Base-by-base conservation (phyloP, 257 asterid species). In the Lavandula angustifolia region DNA sequence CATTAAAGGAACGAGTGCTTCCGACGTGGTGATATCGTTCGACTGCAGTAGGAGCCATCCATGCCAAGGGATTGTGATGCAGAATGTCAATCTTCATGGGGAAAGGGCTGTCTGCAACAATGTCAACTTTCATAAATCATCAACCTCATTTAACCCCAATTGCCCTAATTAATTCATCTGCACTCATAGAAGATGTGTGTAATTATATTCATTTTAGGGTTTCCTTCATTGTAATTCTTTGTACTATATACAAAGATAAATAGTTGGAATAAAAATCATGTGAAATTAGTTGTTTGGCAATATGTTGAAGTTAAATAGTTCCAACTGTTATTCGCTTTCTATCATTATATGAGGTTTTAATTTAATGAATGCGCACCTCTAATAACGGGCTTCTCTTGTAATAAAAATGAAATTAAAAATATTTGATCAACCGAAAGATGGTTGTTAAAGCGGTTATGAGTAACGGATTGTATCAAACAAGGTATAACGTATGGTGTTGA, bases 1-100 rank as follows among this genome's bases (percentile, higher is more conserved):
- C 72, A 88, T 91, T 17, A 65, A 7, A 10, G 95, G 98, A 4
- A 77, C 96, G 9, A 88, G 96, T 42, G 87, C 87, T 5, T 62
- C 88, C 0, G 16, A 60, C 8, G 75, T 47, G 35, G 98, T 95
- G 6, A 78, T 91, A 37, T 63, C 46, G 3, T 77, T 91, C 44
- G 63, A 76, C 29, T 91, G 96, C 79, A 85, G 95, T 29, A 42
- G 69, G 61, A 80, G 48, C 27, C 69, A 59, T 57, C 95, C 96
- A 2, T 91, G 96, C 67, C 66, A 68, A 49, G 91, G 84, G 3
- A 86, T 91, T 34, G 69, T 71, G 58, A 57, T 91, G 74, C 79
- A 79, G 41, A 78, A 88, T 75, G 83, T 91, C 68, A 62, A 82
- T 2, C 74, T 91, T 48, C 43, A 40, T 7, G 42, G n/a, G 8